phyloP scores from a whole-genome alignment of 2,329 filamentous ascomycete species.

The Cyclaneusma minus region DNA sequence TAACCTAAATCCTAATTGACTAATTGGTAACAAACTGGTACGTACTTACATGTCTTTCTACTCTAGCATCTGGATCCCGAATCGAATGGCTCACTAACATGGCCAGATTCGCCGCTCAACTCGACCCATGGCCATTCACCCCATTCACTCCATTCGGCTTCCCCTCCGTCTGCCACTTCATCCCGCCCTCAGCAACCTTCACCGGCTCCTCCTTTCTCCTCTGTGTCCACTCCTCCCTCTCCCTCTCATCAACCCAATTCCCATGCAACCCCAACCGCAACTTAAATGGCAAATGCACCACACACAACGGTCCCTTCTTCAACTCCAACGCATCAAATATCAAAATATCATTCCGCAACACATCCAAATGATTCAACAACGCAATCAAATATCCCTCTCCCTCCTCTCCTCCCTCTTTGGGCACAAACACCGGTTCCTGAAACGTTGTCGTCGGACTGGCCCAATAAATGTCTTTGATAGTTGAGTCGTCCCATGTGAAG shows the following conservation, averaged over 20 bases:
- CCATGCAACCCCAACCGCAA: conserved; percentile 20
- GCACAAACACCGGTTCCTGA: conserved; percentile 18
- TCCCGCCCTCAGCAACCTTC: conserved; percentile 19
- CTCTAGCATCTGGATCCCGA: no score
- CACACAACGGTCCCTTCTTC: conserved; percentile 18
- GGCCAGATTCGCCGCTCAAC: no score
- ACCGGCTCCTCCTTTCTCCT: conserved; percentile 20
- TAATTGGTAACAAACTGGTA: no score
- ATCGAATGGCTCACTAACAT: no score
- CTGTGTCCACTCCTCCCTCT: conserved; percentile 25
- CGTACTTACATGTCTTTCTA: no score
- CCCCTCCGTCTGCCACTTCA: conserved; percentile 23
- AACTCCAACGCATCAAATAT: conserved; percentile 19
- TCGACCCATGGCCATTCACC: conserved; percentile 11
- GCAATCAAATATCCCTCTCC: conserved; percentile 19
- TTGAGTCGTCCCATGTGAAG: conserved; percentile 12
- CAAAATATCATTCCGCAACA: conserved; percentile 19
- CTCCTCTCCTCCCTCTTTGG: conserved; percentile 12
- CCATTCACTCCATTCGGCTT: conserved; percentile 2
- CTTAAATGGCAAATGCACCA: conserved; percentile 19
- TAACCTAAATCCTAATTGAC: conserved; percentile 2
- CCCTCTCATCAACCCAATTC: conserved; percentile 17
- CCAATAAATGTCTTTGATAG: conserved; percentile 14
- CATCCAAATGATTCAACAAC: conserved; percentile 23
- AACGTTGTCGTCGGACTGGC: conserved; percentile 15